Evolutionary conservation across 257 asterid genomes (phyloP).

Genomic region (Solanum dulcamara): DNA sequence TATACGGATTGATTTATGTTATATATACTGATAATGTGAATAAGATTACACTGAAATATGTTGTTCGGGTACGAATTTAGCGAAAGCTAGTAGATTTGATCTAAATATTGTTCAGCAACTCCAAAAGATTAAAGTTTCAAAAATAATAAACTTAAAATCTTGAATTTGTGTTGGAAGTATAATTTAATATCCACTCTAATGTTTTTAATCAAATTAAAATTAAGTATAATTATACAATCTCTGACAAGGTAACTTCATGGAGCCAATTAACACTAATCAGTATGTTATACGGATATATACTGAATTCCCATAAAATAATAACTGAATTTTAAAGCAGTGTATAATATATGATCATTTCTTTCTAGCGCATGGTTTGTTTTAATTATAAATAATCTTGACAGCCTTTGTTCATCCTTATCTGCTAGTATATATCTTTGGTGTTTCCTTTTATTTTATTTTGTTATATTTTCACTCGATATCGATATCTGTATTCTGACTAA

Average conservation of each 20-base stretch:
- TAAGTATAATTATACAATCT: not conserved
- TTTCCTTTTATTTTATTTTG: not conserved
- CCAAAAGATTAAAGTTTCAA: not conserved
- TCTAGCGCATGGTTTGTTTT: not conserved
- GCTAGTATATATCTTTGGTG: not conserved
- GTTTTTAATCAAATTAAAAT: no score
- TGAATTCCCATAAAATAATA: not conserved
- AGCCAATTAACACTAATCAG: not conserved
- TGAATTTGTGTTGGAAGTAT: rapidly evolving
- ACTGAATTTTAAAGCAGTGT: not conserved
- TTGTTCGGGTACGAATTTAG: not conserved
- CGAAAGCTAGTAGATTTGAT: not conserved
- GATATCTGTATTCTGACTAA: no score
- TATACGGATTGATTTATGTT: not conserved
- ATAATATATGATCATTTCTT: not conserved
- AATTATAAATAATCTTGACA: not conserved
- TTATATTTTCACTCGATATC: no score
- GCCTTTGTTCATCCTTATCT: not conserved
- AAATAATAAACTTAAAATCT: not conserved
- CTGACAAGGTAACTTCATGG: not conserved
- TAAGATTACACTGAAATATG: not conserved
- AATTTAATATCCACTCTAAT: no score
- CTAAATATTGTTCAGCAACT: not conserved
- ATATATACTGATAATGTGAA: not conserved
- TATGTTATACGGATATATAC: not conserved